These are phyloP conservation scores for Paxillus involutus DNA, from an alignment of 768 basidiomycete genomes.

Conservation along the genomic window DNA sequence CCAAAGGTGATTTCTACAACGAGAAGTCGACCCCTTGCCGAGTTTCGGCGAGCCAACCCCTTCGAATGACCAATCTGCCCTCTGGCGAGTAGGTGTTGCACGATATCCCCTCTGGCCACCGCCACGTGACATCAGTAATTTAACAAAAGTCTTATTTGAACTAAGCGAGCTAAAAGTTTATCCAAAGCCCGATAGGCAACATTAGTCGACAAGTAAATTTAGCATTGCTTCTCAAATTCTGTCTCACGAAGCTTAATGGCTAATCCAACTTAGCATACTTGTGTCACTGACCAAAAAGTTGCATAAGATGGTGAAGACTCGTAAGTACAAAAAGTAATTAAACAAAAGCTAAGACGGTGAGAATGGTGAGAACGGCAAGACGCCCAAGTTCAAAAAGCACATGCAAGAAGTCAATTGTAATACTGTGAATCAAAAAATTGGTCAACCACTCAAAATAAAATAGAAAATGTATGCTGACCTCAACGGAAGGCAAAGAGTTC, in stretches of 20 bases:
- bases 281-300: neutral
- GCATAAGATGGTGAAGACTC: neutral
- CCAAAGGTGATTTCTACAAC: too few species aligned
- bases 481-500: neutral
- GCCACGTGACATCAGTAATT: too few species aligned
- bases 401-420: neutral
- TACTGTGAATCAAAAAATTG: neutral
- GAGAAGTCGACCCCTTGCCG: too few species aligned
- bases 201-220: neutral
- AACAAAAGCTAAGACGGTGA: neutral
- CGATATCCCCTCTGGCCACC: too few species aligned
- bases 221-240: neutral
- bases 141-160: neutral
- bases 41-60: too few species aligned
- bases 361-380: neutral
- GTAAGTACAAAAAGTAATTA: neutral
- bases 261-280: neutral
- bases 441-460: neutral
- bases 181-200: neutral
- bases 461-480: neutral
- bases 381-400: too few species aligned
- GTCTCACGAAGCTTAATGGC: neutral
- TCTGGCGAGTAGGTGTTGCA: too few species aligned
- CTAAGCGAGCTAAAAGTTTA: neutral
- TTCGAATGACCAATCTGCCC: too few species aligned